phyloP scores from a whole-genome alignment of 139 green algal genomes.

The Chlorella sp. region DNA sequence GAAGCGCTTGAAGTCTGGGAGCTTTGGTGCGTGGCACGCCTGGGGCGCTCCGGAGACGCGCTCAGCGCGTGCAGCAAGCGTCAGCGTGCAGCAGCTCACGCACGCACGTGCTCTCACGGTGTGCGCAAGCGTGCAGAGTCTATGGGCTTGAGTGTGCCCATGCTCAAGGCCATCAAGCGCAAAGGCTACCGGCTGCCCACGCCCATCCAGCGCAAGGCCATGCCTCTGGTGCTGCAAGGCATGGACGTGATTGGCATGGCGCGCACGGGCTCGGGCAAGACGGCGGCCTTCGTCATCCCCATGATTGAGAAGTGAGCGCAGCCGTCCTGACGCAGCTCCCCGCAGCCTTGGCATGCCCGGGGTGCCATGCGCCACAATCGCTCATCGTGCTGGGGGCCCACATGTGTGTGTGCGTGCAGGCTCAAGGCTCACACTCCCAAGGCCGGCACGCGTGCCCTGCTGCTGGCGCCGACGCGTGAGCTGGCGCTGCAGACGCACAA shows the following conservation, averaged over 20 bases:
- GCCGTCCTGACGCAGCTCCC: not conserved
- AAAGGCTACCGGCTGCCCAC: conserved; percentile 94
- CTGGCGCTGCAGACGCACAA: conserved; percentile 85
- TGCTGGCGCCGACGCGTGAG: conserved; percentile 86
- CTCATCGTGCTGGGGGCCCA: no score
- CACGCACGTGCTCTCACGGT: not conserved
- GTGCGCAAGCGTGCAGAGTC: conserved; percentile 81
- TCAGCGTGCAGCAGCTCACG: not conserved
- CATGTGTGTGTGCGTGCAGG: conserved; percentile 24
- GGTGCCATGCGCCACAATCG: no score
- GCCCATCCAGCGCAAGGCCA: conserved; percentile 86
- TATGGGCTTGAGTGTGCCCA: conserved; percentile 63
- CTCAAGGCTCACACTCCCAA: conserved; percentile 67
- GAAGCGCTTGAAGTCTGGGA: conserved; percentile 27
- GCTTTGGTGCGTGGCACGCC: conserved; percentile 27
- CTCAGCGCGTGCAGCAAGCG: not conserved
- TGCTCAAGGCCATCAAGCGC: conserved; percentile 77
- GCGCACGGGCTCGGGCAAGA: conserved; percentile 95
- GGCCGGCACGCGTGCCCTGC: conserved; percentile 73
- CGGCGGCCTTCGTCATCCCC: conserved; percentile 89
- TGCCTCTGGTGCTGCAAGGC: conserved; percentile 81
- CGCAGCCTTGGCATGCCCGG: no score
- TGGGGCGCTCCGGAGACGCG: not conserved
- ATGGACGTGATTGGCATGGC: conserved; percentile 88
- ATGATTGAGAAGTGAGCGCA: conserved; percentile 69